Percentiles rank a stretch among this genome's conserved stretches.
Evolutionary conservation across 2,329 filamentous ascomycete genomes (phyloP).

Genomic region (Camillea tinctor): DNA sequence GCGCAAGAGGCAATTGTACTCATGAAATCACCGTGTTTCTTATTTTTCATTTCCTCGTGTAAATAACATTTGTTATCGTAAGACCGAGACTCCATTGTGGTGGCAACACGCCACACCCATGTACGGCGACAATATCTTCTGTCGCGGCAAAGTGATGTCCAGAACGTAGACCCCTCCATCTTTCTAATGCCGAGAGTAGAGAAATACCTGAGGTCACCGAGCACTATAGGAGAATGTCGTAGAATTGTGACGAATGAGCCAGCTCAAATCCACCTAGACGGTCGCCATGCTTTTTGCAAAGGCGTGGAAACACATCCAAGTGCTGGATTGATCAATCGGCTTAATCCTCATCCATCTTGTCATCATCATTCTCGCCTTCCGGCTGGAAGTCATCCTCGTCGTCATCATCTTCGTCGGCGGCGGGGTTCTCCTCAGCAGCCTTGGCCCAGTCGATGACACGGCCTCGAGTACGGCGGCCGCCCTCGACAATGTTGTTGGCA

Average conservation of each 20-base stretch:
- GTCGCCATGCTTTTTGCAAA: not conserved
- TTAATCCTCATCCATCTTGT: conserved; percentile 65
- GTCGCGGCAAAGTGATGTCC: conserved; percentile 6
- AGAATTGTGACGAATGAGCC: not conserved
- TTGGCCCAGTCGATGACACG: conserved; percentile 91
- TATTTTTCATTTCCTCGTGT: not conserved
- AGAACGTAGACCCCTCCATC: conserved; percentile 1
- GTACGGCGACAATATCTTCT: conserved; percentile 4
- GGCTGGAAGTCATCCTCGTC: conserved; percentile 70
- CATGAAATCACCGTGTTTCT: not conserved
- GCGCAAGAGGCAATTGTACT: not conserved
- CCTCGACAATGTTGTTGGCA: conserved; percentile 77
- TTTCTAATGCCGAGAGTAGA: not conserved
- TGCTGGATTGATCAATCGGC: not conserved
- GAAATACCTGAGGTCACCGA: not conserved
- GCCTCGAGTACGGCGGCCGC: conserved; percentile 82
- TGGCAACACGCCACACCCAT: conserved; percentile 2
- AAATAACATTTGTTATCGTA: not conserved
- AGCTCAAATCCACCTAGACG: not conserved
- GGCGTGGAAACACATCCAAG: not conserved
- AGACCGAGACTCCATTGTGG: not conserved
- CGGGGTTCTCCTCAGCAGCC: conserved; percentile 75
- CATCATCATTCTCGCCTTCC: conserved; percentile 55
- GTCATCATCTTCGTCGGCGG: conserved; percentile 77
- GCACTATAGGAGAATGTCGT: not conserved